A percentile compares a stretch with the other conserved stretches of the same genome.
Evolutionary conservation across 169 alveolate genomes (phyloP).

Genomic region (Plasmodium cynomolgi): DNA sequence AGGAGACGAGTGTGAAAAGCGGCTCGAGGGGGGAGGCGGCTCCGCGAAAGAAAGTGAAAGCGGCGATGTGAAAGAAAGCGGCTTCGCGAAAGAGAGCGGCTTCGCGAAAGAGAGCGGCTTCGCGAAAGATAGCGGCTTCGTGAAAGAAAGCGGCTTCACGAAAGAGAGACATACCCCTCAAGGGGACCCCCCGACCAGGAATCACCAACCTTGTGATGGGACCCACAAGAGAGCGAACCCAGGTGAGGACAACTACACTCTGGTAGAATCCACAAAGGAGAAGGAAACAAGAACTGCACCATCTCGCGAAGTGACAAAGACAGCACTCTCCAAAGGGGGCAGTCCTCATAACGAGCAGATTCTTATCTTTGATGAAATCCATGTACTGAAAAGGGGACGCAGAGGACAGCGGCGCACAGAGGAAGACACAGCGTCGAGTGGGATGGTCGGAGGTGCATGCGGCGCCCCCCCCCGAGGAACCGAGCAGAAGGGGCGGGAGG

Average conservation of each 20-base stretch:
- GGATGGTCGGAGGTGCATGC: background rate
- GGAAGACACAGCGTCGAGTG: background rate
- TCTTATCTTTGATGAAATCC: background rate
- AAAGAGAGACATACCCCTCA: background rate
- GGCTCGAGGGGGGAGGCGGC: background rate
- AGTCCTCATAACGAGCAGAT: background rate
- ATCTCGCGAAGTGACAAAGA: background rate
- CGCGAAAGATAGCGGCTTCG: no score
- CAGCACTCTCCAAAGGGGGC: background rate
- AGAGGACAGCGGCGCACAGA: background rate
- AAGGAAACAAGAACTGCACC: background rate
- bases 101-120: background rate
- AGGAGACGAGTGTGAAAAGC: background rate
- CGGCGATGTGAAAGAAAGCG: background rate
- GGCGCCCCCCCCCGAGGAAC: background rate
- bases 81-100: background rate
- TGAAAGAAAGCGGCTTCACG: background rate
- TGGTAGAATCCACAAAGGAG: background rate
- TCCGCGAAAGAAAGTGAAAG: background rate
- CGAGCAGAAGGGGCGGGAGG: background rate
- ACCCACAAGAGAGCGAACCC: background rate
- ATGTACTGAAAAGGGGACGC: background rate
- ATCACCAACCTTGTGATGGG: background rate
- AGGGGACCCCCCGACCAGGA: background rate
- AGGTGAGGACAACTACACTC: background rate